Conservation (phyloP, 331 rosid genomes). For the Malus hybrid region DNA sequence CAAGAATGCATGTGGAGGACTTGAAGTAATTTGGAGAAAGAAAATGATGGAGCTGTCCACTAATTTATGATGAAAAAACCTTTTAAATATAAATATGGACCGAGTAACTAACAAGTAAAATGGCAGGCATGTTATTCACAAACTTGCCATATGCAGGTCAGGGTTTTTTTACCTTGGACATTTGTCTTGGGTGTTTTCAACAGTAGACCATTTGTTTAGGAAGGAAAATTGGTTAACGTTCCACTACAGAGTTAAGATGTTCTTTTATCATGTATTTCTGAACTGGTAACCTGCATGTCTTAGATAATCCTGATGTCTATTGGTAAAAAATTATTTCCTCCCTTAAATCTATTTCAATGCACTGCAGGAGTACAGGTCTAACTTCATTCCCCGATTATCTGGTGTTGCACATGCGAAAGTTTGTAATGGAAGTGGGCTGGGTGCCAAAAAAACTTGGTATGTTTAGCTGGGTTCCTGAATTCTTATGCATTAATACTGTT, state of each 20-base stretch:
- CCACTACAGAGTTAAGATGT: not conserved
- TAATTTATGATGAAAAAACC: too few relatives aligned
- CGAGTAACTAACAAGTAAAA: not conserved
- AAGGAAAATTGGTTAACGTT: not conserved
- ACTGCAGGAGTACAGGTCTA: slow-evolving; percentile 68
- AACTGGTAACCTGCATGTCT: not conserved
- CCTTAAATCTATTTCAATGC: not conserved
- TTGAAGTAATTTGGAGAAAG: too few relatives aligned
- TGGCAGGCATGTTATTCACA: not conserved
- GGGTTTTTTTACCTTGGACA: not conserved
- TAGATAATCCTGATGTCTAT: not conserved
- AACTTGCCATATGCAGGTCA: not conserved
- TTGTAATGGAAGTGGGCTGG: slow-evolving; percentile 93
- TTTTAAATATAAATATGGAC: not conserved
- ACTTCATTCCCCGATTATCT: slow-evolving; percentile 94
- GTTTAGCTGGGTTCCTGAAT: slow-evolving; percentile 7
- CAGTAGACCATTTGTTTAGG: not conserved
- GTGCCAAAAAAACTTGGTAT: slow-evolving; percentile 96
- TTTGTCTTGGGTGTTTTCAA: not conserved
- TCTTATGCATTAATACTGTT: not conserved
- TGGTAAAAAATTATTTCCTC: not conserved
- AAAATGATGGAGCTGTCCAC: too few relatives aligned
- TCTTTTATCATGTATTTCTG: not conserved
- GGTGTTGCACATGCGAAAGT: slow-evolving; percentile 93
- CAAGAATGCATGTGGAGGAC: too few relatives aligned